A percentile compares a stretch with the other conserved stretches of the same genome.
These are phyloP conservation scores for Candida maltosa DNA, from an alignment of 805 yeast genomes.

Conservation along the genomic window DNA sequence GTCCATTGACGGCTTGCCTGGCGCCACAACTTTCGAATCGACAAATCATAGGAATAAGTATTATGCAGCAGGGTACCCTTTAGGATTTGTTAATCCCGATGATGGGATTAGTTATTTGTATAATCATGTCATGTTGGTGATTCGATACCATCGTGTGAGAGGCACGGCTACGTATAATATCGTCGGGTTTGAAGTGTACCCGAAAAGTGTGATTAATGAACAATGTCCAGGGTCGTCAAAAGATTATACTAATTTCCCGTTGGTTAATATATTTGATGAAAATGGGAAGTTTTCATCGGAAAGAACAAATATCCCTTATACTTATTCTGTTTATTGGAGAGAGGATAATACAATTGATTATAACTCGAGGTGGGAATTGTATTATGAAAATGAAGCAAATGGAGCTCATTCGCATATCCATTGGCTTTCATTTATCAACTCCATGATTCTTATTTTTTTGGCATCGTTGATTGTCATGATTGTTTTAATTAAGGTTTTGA, in stretches of 20 bases:
- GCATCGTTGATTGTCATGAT: constrained; percentile 64
- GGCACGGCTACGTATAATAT: constrained; percentile 50
- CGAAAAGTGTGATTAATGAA: constrained; percentile 66
- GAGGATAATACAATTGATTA: constrained; percentile 69
- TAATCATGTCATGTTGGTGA: constrained; percentile 79
- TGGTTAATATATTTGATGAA: constrained; percentile 36
- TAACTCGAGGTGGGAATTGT: constrained; percentile 71
- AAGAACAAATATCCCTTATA: constrained; percentile 59
- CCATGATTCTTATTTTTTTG: constrained; percentile 60
- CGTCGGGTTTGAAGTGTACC: constrained; percentile 89
- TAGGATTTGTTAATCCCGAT: constrained; percentile 69
- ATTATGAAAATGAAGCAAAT: constrained; percentile 52
- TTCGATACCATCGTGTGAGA: constrained; percentile 57
- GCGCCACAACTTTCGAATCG: constrained; percentile 76
- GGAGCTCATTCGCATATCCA: constrained; percentile 52
- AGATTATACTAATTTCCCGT: constrained; percentile 53
- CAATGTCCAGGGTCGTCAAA: constrained; percentile 75
- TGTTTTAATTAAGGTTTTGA: constrained; percentile 55
- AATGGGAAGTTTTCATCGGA: constrained; percentile 22
- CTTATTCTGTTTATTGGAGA: constrained; percentile 86
- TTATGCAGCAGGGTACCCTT: constrained; percentile 83
- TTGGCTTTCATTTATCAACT: constrained; percentile 75
- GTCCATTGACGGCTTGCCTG: constrained; percentile 81
- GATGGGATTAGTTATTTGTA: constrained; percentile 58
- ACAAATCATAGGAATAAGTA: constrained; percentile 58